phyloP scores from a whole-genome alignment of 345 rosid genomes.

The Linum lewisii region DNA sequence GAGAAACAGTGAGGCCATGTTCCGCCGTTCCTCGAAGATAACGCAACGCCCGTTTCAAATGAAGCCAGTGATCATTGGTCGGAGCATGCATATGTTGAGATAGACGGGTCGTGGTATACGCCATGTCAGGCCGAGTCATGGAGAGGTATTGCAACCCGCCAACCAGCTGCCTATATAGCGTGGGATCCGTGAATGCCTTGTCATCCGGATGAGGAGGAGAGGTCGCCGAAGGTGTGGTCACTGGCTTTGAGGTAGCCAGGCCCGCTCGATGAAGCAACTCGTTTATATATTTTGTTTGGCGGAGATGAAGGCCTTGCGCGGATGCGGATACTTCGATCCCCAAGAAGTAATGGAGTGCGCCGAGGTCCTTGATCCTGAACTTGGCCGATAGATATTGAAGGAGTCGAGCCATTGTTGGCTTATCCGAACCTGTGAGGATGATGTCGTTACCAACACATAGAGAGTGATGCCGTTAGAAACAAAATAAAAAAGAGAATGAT shows the following conservation, averaged over 20 bases:
- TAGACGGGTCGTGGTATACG: background rate
- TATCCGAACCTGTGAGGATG: background rate
- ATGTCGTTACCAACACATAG: slow-evolving; percentile 1
- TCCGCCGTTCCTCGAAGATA: slow-evolving; percentile 9
- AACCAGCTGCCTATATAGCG: background rate
- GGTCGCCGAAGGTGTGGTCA: slow-evolving; percentile 6
- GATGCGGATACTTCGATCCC: background rate
- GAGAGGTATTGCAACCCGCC: slow-evolving; percentile 8
- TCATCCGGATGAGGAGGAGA: background rate
- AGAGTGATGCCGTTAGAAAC: background rate
- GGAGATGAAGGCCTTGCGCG: background rate
- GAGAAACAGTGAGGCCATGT: slow-evolving; percentile 3
- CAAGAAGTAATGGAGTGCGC: slow-evolving; percentile 1
- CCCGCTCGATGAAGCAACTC: slow-evolving; percentile 8
- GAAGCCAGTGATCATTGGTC: slow-evolving; percentile 4
- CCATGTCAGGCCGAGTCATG: slow-evolving; percentile 2
- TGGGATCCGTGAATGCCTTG: background rate
- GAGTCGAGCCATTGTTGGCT: background rate
- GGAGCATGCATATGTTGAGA: slow-evolving; percentile 10
- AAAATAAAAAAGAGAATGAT: background rate
- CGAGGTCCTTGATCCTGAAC: background rate
- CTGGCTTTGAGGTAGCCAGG: slow-evolving; percentile 8
- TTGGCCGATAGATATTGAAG: background rate
- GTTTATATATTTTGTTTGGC: slow-evolving; percentile 5
- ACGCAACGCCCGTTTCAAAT: slow-evolving; percentile 7